Evolutionary conservation across 2,329 filamentous ascomycete species (phyloP), one percentile per base, ranked within the genome.

Genomic region (Pseudocercospora crystallina): DNA sequence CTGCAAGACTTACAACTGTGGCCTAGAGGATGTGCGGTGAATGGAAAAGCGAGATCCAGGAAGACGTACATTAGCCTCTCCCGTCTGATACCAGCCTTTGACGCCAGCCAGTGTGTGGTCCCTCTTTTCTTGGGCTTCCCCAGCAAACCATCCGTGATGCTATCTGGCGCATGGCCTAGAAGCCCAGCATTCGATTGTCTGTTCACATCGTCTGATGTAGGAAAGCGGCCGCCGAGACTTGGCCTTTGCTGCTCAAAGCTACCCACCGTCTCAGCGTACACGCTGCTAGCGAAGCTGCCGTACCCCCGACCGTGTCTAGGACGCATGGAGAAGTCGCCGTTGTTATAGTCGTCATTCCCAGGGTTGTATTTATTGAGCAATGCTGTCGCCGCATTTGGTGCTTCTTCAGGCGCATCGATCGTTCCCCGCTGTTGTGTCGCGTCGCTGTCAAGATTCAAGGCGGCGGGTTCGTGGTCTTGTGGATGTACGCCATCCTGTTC

Each of bases 11-110:
- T 34, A 45, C 31, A 41, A 15, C 40, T 8, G n/a, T 32, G 11
- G 29, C 20, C 15, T 38, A n/a, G 14, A 38, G 13, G n/a, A 30
- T 29, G 37, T 14, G 41, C 31, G 31, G 35, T 43, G 36, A 34
- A 10, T 11, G 10, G 8, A 29, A 15, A 4, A 20, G 32, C 9
- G 17, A 15, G 9, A 12, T 20, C 14, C 31, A 32, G n/a, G 26
- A 8, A 33, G 32, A 71, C 82, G 60, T 75, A 90, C 90, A 95
- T 91, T 56, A 82, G 76, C 51, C 82, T 79, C 15, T 81, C 84
- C 65, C 90, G 84, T 63, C 83, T 84, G 61, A 95, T 78, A 29
- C 89, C 88, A 62, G 92, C 84, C 44, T 79, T 79, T 62, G 86
- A 80, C 7, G 87, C 87, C 33, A 95, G 77, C 61, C 80, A 83